Percentiles rank a stretch among this genome's conserved stretches.
phyloP scores from a whole-genome alignment of 805 yeast species.

The Nakazawaea pomicola region DNA sequence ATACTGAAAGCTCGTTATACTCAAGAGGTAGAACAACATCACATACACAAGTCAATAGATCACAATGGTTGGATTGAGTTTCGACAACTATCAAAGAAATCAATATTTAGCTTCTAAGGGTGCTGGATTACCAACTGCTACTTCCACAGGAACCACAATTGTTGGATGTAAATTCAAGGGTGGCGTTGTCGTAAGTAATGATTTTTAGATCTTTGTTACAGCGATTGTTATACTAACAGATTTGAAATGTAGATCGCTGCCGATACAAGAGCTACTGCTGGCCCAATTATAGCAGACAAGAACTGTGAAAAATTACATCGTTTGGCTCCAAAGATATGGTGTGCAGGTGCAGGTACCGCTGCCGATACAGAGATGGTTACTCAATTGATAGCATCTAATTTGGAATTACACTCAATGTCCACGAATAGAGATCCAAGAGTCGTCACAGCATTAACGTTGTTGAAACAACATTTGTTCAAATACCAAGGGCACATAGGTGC shows the following conservation, averaged over 20 bases:
- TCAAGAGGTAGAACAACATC: neutral
- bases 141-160: slow-evolving; percentile 99
- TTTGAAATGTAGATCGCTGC: slow-evolving; percentile 66
- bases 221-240: slow-evolving; percentile 1
- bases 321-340: slow-evolving; percentile 89
- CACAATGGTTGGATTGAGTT: slow-evolving; percentile 81
- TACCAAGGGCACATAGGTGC: slow-evolving; percentile 98
- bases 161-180: slow-evolving; percentile 92
- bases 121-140: slow-evolving; percentile 75
- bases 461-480: slow-evolving; percentile 93
- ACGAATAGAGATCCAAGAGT: slow-evolving; percentile 89
- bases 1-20: too few species aligned
- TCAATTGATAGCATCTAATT: slow-evolving; percentile 82
- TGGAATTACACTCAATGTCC: slow-evolving; percentile 84
- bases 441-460: slow-evolving; percentile 84
- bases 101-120: slow-evolving; percentile 68
- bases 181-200: slow-evolving; percentile 64
- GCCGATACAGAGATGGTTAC: slow-evolving; percentile 99
- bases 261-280: slow-evolving; percentile 97
- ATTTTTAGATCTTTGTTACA: neutral
- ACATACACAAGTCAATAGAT: slow-evolving; percentile 8
- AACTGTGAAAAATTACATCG: slow-evolving; percentile 94
- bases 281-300: slow-evolving; percentile 95
- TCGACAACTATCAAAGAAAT: slow-evolving; percentile 93
- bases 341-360: slow-evolving; percentile 99